phyloP scores from a whole-genome alignment of 495 filamentous ascomycete species.

The Penicillium daleae region DNA sequence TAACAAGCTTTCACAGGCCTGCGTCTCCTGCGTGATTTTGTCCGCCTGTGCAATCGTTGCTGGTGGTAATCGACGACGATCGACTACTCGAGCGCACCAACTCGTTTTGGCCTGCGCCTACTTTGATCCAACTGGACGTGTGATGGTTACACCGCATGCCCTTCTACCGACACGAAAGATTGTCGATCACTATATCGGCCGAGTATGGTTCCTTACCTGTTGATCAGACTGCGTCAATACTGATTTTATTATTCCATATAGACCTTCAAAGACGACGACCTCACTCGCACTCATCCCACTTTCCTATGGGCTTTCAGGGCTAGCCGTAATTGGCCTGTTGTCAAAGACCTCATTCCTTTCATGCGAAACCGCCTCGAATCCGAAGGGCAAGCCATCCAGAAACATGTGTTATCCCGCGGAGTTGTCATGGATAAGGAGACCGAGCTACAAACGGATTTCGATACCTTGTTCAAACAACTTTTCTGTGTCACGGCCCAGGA shows the following conservation, averaged over 20 bases:
- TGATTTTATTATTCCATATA: conserved; percentile 24
- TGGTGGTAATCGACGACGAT: conserved; percentile 56
- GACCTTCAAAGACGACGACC: conserved; percentile 72
- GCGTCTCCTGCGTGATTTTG: conserved; percentile 62
- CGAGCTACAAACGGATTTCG: conserved; percentile 61
- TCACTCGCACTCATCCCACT: conserved; percentile 74
- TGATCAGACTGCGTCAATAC: not conserved
- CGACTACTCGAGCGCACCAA: conserved; percentile 71
- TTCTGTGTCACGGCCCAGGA: conserved; percentile 81
- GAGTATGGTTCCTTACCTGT: conserved; percentile 40
- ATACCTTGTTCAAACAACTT: conserved; percentile 78
- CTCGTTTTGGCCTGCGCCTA: conserved; percentile 76
- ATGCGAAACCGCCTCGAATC: conserved; percentile 65
- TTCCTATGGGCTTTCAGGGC: conserved; percentile 89
- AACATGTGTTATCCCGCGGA: conserved; percentile 47
- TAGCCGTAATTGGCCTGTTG: conserved; percentile 71
- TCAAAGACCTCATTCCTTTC: conserved; percentile 67
- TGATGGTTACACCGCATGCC: conserved; percentile 81
- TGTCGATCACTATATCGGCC: conserved; percentile 75
- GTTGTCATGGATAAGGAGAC: conserved; percentile 42
- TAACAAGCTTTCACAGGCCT: conserved; percentile 46
- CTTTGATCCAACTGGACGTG: conserved; percentile 72
- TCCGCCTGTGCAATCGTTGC: conserved; percentile 60
- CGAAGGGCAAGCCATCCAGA: conserved; percentile 33
- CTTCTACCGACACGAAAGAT: conserved; percentile 81